Evolutionary conservation across 495 filamentous ascomycete species (phyloP).

Genomic region (Penicillium cataractarum): DNA sequence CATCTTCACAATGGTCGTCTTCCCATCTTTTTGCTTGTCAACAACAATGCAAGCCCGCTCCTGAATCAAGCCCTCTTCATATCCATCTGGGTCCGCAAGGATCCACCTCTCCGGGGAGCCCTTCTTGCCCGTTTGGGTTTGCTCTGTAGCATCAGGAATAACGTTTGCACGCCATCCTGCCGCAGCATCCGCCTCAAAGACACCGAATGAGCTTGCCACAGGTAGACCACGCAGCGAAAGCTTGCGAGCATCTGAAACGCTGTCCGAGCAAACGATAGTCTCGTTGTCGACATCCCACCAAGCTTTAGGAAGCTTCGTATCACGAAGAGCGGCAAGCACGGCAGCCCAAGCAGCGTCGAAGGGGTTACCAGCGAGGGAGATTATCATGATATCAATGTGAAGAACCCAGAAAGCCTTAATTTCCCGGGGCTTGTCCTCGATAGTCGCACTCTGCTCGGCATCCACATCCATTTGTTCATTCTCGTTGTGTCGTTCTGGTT

Average conservation of each 20-base stretch:
- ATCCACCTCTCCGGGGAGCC: conserved; percentile 66
- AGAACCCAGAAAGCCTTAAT: conserved; percentile 90
- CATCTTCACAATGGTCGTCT: conserved; percentile 64
- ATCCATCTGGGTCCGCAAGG: conserved; percentile 83
- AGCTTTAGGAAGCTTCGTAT: conserved; percentile 78
- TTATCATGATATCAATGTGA: conserved; percentile 88
- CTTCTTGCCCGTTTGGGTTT: conserved; percentile 36
- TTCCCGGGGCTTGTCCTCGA: conserved; percentile 39
- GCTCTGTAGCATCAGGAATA: conserved; percentile 46
- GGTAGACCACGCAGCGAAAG: conserved; percentile 64
- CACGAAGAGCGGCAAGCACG: conserved; percentile 76
- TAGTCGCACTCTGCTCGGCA: conserved; percentile 19
- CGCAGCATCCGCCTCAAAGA: conserved; percentile 69
- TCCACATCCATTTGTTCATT: conserved; percentile 51
- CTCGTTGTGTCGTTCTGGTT: conserved; percentile 42
- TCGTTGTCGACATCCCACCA: conserved; percentile 86
- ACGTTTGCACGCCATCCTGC: conserved; percentile 43
- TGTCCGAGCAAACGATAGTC: conserved; percentile 72
- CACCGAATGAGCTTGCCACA: conserved; percentile 70
- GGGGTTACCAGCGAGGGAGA: conserved; percentile 86
- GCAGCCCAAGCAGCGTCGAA: conserved; percentile 90
- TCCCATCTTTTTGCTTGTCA: conserved; percentile 57
- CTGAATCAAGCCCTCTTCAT: conserved; percentile 80
- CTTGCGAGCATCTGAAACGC: conserved; percentile 47
- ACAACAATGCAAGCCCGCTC: conserved; percentile 77